Conservation (phyloP, 2,329 filamentous ascomycete species). For the Claviceps lovelessii region DNA sequence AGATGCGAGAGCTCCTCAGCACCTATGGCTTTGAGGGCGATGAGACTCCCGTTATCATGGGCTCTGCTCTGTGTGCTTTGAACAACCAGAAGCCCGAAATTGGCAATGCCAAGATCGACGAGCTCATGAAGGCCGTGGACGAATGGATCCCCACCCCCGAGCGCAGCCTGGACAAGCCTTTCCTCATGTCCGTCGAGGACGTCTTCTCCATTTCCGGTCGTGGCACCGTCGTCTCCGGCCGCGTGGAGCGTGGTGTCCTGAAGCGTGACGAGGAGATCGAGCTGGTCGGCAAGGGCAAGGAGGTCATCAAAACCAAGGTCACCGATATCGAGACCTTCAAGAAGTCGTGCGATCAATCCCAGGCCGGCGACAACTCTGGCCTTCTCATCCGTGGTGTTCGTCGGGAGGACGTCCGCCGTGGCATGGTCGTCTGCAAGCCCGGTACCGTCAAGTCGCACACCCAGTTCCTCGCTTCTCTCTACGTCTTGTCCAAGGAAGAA, state of each 20-base stretch:
- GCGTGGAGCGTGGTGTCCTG: constrained; percentile 87
- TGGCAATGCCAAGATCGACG: constrained; percentile 74
- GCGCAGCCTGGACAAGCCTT: constrained; percentile 93
- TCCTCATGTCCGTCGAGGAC: constrained; percentile 96
- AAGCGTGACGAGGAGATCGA: constrained; percentile 94
- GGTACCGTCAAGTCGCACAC: constrained; percentile 73
- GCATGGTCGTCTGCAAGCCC: constrained; percentile 84
- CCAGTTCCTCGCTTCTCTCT: constrained; percentile 91
- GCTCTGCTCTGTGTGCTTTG: constrained; percentile 87
- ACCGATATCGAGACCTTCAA: constrained; percentile 99
- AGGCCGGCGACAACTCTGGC: constrained; percentile 95
- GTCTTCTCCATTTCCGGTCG: constrained; percentile 83
- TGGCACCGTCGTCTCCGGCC: constrained; percentile 91
- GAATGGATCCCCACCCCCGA: constrained; percentile 90
- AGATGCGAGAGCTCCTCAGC: constrained; percentile 92
- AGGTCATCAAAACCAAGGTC: constrained; percentile 93
- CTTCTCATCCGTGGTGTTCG: constrained; percentile 90
- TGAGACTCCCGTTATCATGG: constrained; percentile 92
- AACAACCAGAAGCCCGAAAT: constrained; percentile 80
- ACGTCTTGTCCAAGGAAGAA: constrained; percentile 94
- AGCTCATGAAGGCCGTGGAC: constrained; percentile 81
- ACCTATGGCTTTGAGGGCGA: constrained; percentile 97
- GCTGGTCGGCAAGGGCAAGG: constrained; percentile 71
- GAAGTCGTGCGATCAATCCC: constrained; percentile 95
- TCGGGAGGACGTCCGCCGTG: constrained; percentile 85